These are phyloP conservation scores for Umbelopsis sp. DNA, from an alignment of 371 early-diverging fungal genomes.

Conservation along the genomic window DNA sequence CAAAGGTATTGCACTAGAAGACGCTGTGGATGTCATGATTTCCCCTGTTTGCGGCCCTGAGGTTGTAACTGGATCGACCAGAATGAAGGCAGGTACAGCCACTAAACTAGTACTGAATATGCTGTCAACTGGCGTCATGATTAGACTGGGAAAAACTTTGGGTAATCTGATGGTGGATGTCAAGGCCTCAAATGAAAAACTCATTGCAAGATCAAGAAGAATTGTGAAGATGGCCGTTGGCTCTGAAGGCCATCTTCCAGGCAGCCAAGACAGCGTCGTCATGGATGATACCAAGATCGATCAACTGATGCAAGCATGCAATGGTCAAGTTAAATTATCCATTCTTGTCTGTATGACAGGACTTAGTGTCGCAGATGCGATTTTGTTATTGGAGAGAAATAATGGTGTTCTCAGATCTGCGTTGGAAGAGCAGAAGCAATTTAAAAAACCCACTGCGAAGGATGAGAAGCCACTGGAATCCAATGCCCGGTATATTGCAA, in stretches of 20 bases:
- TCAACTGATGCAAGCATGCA: constrained; percentile 19
- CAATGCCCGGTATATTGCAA: constrained; percentile 10
- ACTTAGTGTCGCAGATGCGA: constrained; percentile 14
- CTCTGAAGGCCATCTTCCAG: background rate
- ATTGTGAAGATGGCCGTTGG: constrained; percentile 23
- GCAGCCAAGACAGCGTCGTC: background rate
- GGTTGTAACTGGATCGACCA: constrained; percentile 27
- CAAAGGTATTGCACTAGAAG: constrained; percentile 18
- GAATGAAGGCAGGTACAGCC: constrained; percentile 31
- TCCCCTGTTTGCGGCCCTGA: constrained; percentile 25
- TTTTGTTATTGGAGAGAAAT: constrained; percentile 1
- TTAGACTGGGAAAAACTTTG: constrained; percentile 24
- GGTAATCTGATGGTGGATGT: constrained; percentile 30
- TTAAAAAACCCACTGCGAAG: background rate
- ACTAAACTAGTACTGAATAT: constrained; percentile 26
- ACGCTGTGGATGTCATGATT: constrained; percentile 22
- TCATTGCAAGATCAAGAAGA: constrained; percentile 18
- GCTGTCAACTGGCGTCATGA: constrained; percentile 28
- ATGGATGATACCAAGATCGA: constrained; percentile 6
- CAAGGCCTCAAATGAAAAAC: constrained; percentile 24
- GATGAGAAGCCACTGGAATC: background rate
- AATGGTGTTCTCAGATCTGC: constrained; percentile 20
- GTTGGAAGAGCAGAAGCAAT: background rate
- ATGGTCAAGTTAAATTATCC: constrained; percentile 25
- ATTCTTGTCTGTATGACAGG: constrained; percentile 23